Base-by-base conservation (phyloP, 495 filamentous ascomycete genomes). In the Penicillium longicatenatum region DNA sequence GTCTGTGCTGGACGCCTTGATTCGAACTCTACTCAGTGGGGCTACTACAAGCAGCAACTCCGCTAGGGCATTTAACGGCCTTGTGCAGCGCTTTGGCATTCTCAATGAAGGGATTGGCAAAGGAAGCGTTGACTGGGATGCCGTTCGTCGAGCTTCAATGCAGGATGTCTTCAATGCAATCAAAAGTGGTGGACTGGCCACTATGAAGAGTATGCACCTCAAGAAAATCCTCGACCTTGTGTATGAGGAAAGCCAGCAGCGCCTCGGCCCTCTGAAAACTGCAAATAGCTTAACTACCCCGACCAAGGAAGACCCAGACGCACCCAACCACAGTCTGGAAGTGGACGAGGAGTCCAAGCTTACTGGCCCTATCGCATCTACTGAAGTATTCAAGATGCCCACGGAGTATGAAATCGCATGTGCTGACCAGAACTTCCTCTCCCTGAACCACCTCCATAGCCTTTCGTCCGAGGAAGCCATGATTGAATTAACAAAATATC, bases 51-150 rank as follows among this genome's bases (percentile, higher is more conserved):
- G 83, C 52, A 81, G 66, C 6, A 89, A 91, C 55, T 83, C 89
- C 5, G 81, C 86, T 55, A 74, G 69, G 39, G 88, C 92, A 8
- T 87, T 97, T 55, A 73, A 86, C 57, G 90, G 86, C 1, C 76
- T 97, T 1, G 84, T 87, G 3, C 61, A 84, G 44, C 78, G 70
- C 19, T 98, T 92, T 63, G 92, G 93, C 0, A 75, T 83, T 8
- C 65, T 86, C 0, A 54, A 80, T 20, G 76, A 80, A 20, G 86
- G 85, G 9, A 77, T 88, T 24, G 87, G 84, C 17, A 86, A 87
- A 50, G 92, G 90, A 2, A 93, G 88, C 54, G 87, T 96, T 12
- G 78, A 97, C 65, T 98, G 92, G 92, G 85, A 95, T 60, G 86
- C 86, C 10, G 89, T 97, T 4, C 86, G 90, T 21, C 72, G 74